Conservation (phyloP, 495 filamentous ascomycete genomes). For the Staphylotrichum tortipilum region DNA sequence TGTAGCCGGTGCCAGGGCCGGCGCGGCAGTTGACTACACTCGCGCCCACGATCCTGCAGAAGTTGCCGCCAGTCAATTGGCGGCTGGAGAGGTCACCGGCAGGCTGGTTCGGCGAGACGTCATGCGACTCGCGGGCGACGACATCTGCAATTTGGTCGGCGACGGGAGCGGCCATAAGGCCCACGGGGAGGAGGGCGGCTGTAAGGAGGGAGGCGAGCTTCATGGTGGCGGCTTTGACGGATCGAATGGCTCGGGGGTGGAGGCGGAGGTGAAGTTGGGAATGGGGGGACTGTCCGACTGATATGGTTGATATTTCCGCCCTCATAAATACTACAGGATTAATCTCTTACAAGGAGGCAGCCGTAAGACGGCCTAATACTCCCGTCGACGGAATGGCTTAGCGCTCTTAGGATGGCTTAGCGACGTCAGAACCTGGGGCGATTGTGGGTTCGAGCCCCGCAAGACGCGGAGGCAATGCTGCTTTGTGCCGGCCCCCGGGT, state of each 20-base stretch:
- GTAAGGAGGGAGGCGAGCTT: slow-evolving; percentile 14
- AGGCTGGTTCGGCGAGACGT: background rate
- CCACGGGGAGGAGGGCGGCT: slow-evolving; percentile 32
- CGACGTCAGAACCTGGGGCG: too few relatives aligned
- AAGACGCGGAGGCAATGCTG: too few relatives aligned
- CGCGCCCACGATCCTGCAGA: slow-evolving; percentile 16
- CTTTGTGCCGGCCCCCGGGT: too few relatives aligned
- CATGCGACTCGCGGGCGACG: background rate
- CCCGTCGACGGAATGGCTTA: too few relatives aligned
- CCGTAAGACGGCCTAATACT: too few relatives aligned
- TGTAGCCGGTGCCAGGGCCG: slow-evolving; percentile 24
- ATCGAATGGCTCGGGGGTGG: background rate
- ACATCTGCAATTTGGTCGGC: slow-evolving; percentile 1
- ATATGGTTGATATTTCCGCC: too few relatives aligned
- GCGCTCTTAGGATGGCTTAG: too few relatives aligned
- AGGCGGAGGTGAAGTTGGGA: too few relatives aligned
- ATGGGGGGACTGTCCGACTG: too few relatives aligned
- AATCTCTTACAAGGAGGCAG: too few relatives aligned
- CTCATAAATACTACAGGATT: too few relatives aligned
- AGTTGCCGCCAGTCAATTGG: slow-evolving; percentile 19
- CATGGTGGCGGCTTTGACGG: background rate
- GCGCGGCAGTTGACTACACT: slow-evolving; percentile 42
- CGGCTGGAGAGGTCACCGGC: slow-evolving; percentile 25
- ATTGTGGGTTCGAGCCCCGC: too few relatives aligned
- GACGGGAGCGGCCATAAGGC: slow-evolving; percentile 37